These are phyloP conservation scores for Cladosporium sp. DNA, from an alignment of 2,329 filamentous ascomycete genomes.

Conservation along the genomic window DNA sequence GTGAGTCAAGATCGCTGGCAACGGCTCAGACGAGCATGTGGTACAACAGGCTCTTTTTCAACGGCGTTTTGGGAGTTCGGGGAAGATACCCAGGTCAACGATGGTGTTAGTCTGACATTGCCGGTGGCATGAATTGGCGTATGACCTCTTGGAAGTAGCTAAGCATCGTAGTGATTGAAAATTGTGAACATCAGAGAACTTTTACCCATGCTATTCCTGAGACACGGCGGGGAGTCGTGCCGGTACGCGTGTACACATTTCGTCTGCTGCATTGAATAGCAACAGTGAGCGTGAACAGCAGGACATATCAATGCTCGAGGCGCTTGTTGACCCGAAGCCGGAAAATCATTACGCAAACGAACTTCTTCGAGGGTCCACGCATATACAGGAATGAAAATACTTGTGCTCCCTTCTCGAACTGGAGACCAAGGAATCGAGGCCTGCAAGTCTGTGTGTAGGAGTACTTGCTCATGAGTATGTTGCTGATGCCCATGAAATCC, in stretches of 20 bases:
- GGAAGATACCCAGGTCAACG: neutral
- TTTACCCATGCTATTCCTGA: neutral
- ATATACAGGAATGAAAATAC: neutral
- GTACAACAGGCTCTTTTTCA: neutral
- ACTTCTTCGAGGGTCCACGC: neutral
- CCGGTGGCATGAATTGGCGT: neutral
- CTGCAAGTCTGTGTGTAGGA: neutral
- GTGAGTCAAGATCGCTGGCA: neutral
- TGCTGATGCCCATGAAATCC: neutral
- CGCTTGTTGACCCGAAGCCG: neutral
- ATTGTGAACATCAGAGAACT: neutral
- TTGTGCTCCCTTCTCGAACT: neutral
- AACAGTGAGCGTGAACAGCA: neutral
- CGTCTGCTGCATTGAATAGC: neutral
- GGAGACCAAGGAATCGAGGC: neutral
- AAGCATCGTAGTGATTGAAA: neutral
- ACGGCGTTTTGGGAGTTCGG: neutral
- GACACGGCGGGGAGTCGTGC: neutral
- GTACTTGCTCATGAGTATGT: neutral
- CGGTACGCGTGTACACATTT: neutral
- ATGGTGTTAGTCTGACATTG: neutral
- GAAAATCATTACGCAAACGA: neutral
- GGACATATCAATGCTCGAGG: neutral
- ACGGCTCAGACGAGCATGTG: neutral
- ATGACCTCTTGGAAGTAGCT: neutral